phyloP scores from a whole-genome alignment of 2,329 filamentous ascomycete species.

The Passalora sequoiae region DNA sequence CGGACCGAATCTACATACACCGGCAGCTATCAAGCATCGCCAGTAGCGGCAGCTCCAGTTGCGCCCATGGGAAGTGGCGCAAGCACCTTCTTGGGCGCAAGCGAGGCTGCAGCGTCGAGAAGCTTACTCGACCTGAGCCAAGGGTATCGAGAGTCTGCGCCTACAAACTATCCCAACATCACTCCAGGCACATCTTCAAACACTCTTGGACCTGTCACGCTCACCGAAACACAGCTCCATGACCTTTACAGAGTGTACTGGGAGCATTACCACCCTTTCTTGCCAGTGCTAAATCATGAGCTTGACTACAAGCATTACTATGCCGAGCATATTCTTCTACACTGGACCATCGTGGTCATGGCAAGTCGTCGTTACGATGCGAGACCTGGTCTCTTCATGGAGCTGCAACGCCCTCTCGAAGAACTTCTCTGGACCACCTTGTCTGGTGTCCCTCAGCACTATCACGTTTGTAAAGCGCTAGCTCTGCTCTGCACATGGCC shows the following conservation, averaged over 20 bases:
- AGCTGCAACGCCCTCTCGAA: constrained; percentile 61
- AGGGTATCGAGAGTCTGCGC: constrained; percentile 36
- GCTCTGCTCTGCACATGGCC: constrained; percentile 79
- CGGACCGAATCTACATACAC: constrained; percentile 18
- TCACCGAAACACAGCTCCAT: constrained; percentile 41
- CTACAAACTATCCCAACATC: constrained; percentile 45
- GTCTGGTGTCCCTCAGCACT: constrained; percentile 69
- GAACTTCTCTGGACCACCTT: constrained; percentile 72
- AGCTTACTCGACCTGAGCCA: constrained; percentile 37
- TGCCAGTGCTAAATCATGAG: constrained; percentile 67
- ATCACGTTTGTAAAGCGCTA: constrained; percentile 75
- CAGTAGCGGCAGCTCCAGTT: constrained; percentile 23
- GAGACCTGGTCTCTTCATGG: constrained; percentile 60
- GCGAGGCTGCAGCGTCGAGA: constrained; percentile 35
- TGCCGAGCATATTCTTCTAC: constrained; percentile 71
- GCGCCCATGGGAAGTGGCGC: constrained; percentile 25
- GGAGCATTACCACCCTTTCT: constrained; percentile 67
- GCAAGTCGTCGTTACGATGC: constrained; percentile 65
- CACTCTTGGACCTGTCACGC: constrained; percentile 49
- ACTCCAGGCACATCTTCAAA: constrained; percentile 54
- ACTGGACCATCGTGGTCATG: constrained; percentile 77
- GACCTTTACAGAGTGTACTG: constrained; percentile 71
- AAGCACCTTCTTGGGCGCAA: constrained; percentile 31
- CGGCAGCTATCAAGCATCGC: constrained; percentile 23
- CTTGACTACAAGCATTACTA: constrained; percentile 54